Base-by-base conservation (phyloP, 192 early-diverging fungal species). In the Helicostylum pulchrum region DNA sequence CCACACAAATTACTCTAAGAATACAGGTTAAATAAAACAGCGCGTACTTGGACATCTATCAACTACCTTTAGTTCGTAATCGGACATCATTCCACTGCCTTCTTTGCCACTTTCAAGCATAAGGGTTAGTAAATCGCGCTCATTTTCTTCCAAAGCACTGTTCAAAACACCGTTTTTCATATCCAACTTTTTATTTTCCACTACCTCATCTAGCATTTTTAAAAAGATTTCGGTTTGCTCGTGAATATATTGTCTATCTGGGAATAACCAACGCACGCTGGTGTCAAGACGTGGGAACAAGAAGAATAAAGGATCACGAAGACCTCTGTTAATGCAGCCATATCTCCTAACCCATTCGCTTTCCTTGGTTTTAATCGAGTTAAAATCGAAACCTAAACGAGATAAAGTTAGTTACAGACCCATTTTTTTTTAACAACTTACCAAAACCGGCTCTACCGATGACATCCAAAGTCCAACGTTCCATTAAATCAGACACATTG, bases 301-400 rank as follows among this genome's bases (percentile, higher is more conserved):
- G 30, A 74, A 72, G 61, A 78, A 83, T 8, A 83, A 30, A 0
- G 81, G 79, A 43, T 81, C 64, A n/a, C 71, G 50, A 62, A 84
- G 67, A 20, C 72, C 70, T 12, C 71, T 64, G 10, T 79, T 70
- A 46, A 87, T 61, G 20, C 68, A 66, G 53, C 78, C 72, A 67
- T 85, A 83, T 53, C 73, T 71, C 12, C 62, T 66, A 58, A 76
- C 75, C 76, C 59, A 61, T 54, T 61, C 44, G 17, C 76, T 78
- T 19, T 78, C 68, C 0, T 74, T 75, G 48, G 80, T 70, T 34
- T 72, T 61, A 15, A 81, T 72, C 0, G 83, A 73, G 45, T 77
- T 65, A 64, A 87, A 85, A 56, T 84, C 76, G 46, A 77, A 81
- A 57, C 67, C 72, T n/a, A n/a, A n/a, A n/a, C n/a, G n/a, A n/a